Conservation (phyloP, 305 asterid genomes). For the Caryopteris hybrid region DNA sequence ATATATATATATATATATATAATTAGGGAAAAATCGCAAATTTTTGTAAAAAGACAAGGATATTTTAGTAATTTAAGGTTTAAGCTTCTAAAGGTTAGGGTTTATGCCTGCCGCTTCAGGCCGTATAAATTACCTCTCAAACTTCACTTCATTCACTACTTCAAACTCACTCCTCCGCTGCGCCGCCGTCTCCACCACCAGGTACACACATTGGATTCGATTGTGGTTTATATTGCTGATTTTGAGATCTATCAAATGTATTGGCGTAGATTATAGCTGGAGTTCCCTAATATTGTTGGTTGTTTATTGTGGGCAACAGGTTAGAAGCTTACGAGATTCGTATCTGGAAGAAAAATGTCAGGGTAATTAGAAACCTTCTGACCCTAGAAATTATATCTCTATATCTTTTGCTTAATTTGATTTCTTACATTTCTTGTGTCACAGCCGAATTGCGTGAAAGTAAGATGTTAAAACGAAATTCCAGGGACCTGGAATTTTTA, state of each 20-base stretch:
- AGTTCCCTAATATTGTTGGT: background rate
- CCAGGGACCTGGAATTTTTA: background rate
- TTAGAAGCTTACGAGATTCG: conserved; percentile 16
- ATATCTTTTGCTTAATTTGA: background rate
- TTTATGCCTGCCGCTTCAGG: conserved; percentile 14
- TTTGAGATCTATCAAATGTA: background rate
- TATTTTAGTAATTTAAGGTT: background rate
- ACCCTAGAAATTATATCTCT: background rate
- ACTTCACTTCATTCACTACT: background rate
- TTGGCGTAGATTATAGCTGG: background rate
- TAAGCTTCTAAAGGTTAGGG: conserved; percentile 10
- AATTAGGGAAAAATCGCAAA: no score
- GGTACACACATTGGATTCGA: background rate
- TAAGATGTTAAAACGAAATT: background rate
- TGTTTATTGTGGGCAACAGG: conserved; percentile 11
- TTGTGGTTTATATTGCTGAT: background rate
- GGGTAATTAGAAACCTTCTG: conserved; percentile 16
- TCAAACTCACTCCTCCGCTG: background rate
- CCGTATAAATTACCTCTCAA: background rate
- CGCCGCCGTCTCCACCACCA: conserved; percentile 10
- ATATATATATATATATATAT: no score
- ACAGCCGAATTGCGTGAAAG: background rate
- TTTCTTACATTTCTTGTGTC: background rate
- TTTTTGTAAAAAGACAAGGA: background rate
- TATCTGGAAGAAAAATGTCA: conserved; percentile 25